phyloP scores from a whole-genome alignment of 352 stramenopile species.

The Phytophthora pseudosyringae region DNA sequence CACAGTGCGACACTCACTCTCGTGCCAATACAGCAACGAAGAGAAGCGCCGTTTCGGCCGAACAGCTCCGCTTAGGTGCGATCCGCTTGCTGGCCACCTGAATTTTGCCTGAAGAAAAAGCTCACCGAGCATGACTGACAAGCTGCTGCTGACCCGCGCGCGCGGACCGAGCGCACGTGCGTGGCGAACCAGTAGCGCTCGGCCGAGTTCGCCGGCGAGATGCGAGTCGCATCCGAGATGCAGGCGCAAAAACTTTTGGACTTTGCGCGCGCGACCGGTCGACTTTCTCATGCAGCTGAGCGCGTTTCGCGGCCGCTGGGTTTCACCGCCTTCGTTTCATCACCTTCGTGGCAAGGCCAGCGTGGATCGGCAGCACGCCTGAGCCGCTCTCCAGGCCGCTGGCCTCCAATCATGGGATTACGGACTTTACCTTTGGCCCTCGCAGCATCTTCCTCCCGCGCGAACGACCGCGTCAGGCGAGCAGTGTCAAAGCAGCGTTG shows the following conservation, averaged over 20 bases:
- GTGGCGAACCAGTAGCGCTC: background rate
- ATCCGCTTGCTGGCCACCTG: constrained; percentile 11
- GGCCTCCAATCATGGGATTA: constrained; percentile 11
- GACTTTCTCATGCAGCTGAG: constrained; percentile 26
- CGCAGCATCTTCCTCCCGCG: constrained; percentile 1
- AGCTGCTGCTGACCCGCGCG: background rate
- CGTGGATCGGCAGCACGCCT: background rate
- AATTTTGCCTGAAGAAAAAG: constrained; percentile 29
- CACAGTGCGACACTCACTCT: constrained; percentile 25
- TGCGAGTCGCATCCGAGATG: background rate
- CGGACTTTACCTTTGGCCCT: background rate
- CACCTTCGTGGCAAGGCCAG: background rate
- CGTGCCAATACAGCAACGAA: background rate
- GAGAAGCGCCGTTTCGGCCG: constrained; percentile 12
- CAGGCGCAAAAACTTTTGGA: constrained; percentile 4
- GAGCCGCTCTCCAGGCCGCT: background rate
- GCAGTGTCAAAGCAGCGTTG: background rate
- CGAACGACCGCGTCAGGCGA: background rate
- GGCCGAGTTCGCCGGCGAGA: background rate
- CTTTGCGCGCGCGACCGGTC: constrained; percentile 2
- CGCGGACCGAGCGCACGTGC: constrained; percentile 8
- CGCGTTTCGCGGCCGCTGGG: constrained; percentile 15
- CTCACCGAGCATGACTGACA: constrained; percentile 8
- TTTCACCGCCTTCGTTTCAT: constrained; percentile 36
- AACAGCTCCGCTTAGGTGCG: too few species aligned